Base-by-base conservation (phyloP, 345 rosid genomes). In the Gynandropsis gynandra region DNA sequence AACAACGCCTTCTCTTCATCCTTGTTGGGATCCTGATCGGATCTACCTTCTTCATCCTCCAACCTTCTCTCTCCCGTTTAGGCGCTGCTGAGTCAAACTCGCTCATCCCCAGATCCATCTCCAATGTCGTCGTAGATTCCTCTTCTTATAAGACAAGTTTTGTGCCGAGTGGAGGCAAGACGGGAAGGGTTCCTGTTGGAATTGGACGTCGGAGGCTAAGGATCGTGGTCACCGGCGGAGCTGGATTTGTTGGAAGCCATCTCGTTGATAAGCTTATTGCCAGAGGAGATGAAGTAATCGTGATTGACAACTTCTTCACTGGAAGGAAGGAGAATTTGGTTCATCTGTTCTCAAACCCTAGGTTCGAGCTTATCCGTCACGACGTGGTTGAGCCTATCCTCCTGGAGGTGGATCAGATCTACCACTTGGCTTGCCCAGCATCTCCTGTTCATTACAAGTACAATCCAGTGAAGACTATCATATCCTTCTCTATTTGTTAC, bases 391-490 rank as follows among this genome's bases (percentile, higher is more conserved):
- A 92, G 42, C 95, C 98, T 18, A 87, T 92, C 12, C 78, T 92
- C 37, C 70, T 92, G 47, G 98, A 92, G 77, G 98, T 92, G 7
- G 98, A 92, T 78, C 95, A 85, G 81, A 87, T 92, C 81, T 92
- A 92, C 67, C 98, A 92, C 67, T 76, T 92, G 61, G 98, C 98
- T 66, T 92, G 98, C 59, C 98, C 98, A 0, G 98, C 97, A 1
- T 92, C 98, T 20, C 98, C 98, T 8, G 97, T 92, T 56, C 98
- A 92, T 64, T 92, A 92, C 62, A 92, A 92, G 73, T 85, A 70
- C 37, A 92, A 92, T 61, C 98, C 97, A 7, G 88, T 92, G 64
- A 92, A 92, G 87, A 92, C 98, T 40, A 92, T 92, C 71, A 92
- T 82, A 83, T 83, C 96, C 96, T 86, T 79, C 31, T 10, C 29